Base-by-base conservation (phyloP, 345 rosid species). In the Hypericum perforatum region DNA sequence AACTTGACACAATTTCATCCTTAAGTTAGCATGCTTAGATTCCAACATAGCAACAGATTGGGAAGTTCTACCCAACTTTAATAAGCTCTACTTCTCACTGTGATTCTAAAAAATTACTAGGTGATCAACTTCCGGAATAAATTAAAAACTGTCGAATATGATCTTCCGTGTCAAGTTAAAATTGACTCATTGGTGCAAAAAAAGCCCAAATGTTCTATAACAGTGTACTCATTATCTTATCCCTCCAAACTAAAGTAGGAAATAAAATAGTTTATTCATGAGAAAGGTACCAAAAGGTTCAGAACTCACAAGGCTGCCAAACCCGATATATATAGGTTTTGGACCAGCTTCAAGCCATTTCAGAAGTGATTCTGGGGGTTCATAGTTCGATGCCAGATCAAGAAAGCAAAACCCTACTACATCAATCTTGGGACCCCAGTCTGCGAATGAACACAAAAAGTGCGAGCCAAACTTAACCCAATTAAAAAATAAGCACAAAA, bases 371-470 rank as follows among this genome's bases (percentile, higher is more conserved):
- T 78, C 83, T 0, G 99, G 99, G 70, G 99, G 99, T 65, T 80
- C 92, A 79, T 86, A 94, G 58, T 89, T 89, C 61, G 97, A 79
- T 51, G 97, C 94, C 43, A 94, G 97, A 80, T 94, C 95, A 70
- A 94, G 99, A 70, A 89, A 94, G 80, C 88, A 94, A 74, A 89
- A 94, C 36, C 99, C 99, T 39, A 94, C 96, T 41, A 94, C 99
- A 56, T 94, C 99, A 60, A 89, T 66, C 61, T 86, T 91, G 39
- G 85, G 81, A 40, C 99, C 99, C 99, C 99, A 94, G 58, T 94
- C 97, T 94, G 81, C 68, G 63, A 42, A 56, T 9, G 53, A 66
- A 39, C 7, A 46, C 39, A 0, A 37, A 12, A 53, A 50, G 58
- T 47, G 40, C 41, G 50, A 66, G 45, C 13, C 22, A 70, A 43